These are phyloP conservation scores for Eustoma russellianum DNA, from an alignment of 257 asterid species.

Conservation along the genomic window DNA sequence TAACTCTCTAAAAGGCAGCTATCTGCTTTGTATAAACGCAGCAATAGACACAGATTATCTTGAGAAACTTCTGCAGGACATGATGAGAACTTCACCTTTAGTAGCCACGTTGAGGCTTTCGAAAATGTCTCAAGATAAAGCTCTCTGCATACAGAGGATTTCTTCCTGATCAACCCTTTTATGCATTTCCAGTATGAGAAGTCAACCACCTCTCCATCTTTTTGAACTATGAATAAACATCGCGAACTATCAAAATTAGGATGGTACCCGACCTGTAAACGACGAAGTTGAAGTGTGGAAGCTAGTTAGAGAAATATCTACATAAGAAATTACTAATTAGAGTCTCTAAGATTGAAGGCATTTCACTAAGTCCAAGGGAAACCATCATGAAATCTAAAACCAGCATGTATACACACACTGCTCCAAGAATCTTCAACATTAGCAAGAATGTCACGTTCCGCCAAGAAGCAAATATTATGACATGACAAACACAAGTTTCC, in stretches of 20 bases:
- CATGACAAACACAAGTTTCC: too few relatives aligned
- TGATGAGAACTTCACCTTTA: slow-evolving; percentile 28
- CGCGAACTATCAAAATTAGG: slow-evolving; percentile 73
- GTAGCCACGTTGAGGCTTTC: slow-evolving; percentile 42
- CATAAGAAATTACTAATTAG: too few relatives aligned
- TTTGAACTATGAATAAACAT: slow-evolving; percentile 84
- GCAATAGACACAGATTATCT: background rate
- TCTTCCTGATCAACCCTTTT: slow-evolving; percentile 77
- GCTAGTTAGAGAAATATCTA: too few relatives aligned
- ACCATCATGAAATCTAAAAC: too few relatives aligned
- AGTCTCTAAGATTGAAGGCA: too few relatives aligned
- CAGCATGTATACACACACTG: too few relatives aligned
- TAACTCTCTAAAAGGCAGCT: too few relatives aligned
- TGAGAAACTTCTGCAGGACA: background rate
- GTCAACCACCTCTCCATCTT: slow-evolving; percentile 82
- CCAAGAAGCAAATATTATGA: too few relatives aligned
- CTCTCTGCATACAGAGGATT: slow-evolving; percentile 85
- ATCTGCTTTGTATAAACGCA: background rate
- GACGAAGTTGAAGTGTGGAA: slow-evolving; percentile 7
- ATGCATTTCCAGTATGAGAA: slow-evolving; percentile 98
- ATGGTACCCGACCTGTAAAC: slow-evolving; percentile 81
- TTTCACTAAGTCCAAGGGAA: too few relatives aligned
- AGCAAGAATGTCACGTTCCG: too few relatives aligned
- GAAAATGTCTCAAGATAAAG: slow-evolving; percentile 81
- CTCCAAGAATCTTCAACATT: too few relatives aligned